Percentiles rank a stretch among this genome's conserved stretches.
These are phyloP conservation scores for Cydonia oblonga DNA, from an alignment of 331 rosid genomes.

Conservation along the genomic window DNA sequence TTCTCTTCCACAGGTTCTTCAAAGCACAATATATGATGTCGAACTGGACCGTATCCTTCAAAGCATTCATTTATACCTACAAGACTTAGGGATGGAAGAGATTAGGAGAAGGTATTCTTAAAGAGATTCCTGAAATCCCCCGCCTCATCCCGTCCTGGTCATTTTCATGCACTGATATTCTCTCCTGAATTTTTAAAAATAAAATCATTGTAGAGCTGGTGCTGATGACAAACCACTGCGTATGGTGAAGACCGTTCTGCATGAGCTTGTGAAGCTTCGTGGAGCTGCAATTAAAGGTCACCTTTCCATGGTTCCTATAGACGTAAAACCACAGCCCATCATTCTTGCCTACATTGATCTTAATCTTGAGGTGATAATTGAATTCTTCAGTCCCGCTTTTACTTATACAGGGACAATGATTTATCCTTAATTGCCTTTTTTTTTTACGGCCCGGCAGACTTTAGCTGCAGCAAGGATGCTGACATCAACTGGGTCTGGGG, in stretches of 20 bases:
- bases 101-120: constrained; percentile 76
- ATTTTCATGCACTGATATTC: constrained; percentile 7
- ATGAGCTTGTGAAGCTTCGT: constrained; percentile 96
- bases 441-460: constrained; percentile 38
- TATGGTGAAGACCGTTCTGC: constrained; percentile 96
- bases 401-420: background rate
- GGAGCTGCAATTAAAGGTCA: constrained; percentile 98
- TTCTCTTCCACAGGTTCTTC: constrained; percentile 66
- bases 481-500: constrained; percentile 93
- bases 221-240: constrained; percentile 97
- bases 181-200: background rate
- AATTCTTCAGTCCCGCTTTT: background rate
- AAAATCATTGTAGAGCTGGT: constrained; percentile 58
- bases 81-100: constrained; percentile 99
- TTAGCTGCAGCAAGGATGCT: constrained; percentile 98
- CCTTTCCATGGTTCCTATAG: constrained; percentile 99
- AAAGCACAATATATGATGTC: constrained; percentile 88
- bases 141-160: background rate
- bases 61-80: constrained; percentile 94
- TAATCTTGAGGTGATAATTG: constrained; percentile 69
- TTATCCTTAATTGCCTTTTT: background rate
- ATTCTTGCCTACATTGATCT: constrained; percentile 97
- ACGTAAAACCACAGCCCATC: constrained; percentile 91
- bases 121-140: background rate
- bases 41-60: constrained; percentile 92